Evolutionary conservation across 768 basidiomycete species (phyloP), one percentile per base, ranked within the genome.

Genomic region (Leccinum disarticulatum): DNA sequence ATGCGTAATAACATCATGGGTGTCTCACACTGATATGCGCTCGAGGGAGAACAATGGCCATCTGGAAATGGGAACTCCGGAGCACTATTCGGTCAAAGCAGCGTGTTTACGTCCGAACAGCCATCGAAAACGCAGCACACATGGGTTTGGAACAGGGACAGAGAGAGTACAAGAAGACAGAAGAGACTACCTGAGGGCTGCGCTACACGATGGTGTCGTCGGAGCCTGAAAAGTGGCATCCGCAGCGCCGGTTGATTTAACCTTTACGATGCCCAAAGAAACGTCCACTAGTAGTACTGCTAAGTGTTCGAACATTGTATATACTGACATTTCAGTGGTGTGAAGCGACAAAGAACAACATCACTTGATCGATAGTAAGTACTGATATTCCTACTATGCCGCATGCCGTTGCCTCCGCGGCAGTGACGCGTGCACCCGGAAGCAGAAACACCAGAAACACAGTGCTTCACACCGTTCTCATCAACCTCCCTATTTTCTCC

Each of bases 401-500:
- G 38, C 38, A 41, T 41, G 38, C 17, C 17, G 0, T 2, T 3
- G 38, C 38, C 8, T 14, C 36, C 36, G 36, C 36, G 36, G 36
- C 36, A 36, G 38, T 41, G 38, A 41, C 38, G 38, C 38, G 38
- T 41, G 38, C 38, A 41, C 36, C 17, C 36, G 36, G 36, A 38
- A 7, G 61, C 55, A 5, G 66, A 69, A 15, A 25, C 10, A 15
- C n/a, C n/a, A n/a, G 22, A 22, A 22, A 22, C 22, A 22, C 22
- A 22, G 22, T 14, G 46, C 36, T 3, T 47, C 33, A 6, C 19
- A 48, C 8, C 17, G 17, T 17, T 41, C 38, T n/a, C 38, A 17
- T 9, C 17, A 41, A 1, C 17, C 35, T 13, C 22, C 35, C 30
- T 51, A 33, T 3, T 25, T 19, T n/a, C 36, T 28, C 36, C 4